Evolutionary conservation across 2,329 filamentous ascomycete species (phyloP), one percentile per base, ranked within the genome.

Genomic region (Aureobasidium lini): DNA sequence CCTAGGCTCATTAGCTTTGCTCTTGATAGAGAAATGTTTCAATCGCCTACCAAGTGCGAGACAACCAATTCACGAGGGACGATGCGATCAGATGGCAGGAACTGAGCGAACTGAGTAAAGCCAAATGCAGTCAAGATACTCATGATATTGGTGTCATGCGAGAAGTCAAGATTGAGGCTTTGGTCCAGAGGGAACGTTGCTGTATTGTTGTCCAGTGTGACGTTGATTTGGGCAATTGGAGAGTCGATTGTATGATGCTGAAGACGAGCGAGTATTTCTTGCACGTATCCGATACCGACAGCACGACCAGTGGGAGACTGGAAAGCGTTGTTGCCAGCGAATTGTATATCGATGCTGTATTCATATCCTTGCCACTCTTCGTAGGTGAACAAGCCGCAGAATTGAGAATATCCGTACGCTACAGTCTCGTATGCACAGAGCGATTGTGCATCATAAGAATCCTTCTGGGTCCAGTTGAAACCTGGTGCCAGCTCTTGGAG

Each of bases 371-470:
- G 73, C 87, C 87, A 92, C 68, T 92, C 88, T 18, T 85, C 77
- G 64, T 86, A 89, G 0, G 84, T 90, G 69, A 91, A 92, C 4
- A 92, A 78, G 28, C 83, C 76, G 68, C 88, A 92, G 75, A 89
- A 92, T 9, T 78, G 79, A 64, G 85, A 89, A 74, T 84, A 91
- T 23, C 88, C 88, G 61, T 87, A 85, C 1, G 86, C 84, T n/a
- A 89, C 81, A 0, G 86, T 90, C 71, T 92, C 88, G 67, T 91
- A 92, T 0, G 88, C 84, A 65, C 88, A 92, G 69, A 91, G 78
- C 3, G 78, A 84, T 70, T 91, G 88, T 0, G 84, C 84, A 16
- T 85, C 82, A 70, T 86, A 88, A 0, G 81, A 81, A 66, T 88
- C 85, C 3, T 77, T 71, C 3, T 82, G 67, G 1, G 82, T 86